phyloP scores from a whole-genome alignment of 192 early-diverging fungal genomes.

The Gonapodya prolifera region DNA sequence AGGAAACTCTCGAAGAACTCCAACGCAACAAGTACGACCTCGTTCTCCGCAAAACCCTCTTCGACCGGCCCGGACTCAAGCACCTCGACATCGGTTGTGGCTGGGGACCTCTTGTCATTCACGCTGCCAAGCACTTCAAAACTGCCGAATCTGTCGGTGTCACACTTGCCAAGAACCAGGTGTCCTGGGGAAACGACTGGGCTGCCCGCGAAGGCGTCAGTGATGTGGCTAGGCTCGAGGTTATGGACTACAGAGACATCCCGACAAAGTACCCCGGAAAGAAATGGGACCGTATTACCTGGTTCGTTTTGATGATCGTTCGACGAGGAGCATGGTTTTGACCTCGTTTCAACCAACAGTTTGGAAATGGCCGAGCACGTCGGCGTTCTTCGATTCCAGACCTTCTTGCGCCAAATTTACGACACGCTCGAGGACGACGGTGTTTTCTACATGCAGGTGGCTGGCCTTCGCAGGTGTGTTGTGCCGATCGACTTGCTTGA shows the following conservation, averaged over 20 bases:
- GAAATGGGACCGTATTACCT: slow-evolving; percentile 92
- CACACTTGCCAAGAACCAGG: slow-evolving; percentile 86
- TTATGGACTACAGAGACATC: slow-evolving; percentile 98
- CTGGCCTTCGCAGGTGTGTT: slow-evolving; percentile 77
- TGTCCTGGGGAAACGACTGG: slow-evolving; percentile 72
- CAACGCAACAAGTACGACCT: slow-evolving; percentile 93
- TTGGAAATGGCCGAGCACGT: slow-evolving; percentile 99
- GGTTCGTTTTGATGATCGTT: too few relatives aligned
- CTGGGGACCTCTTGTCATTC: slow-evolving; percentile 86
- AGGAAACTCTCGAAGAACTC: slow-evolving; percentile 83
- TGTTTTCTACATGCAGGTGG: slow-evolving; percentile 95
- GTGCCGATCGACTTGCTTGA: slow-evolving; percentile 69
- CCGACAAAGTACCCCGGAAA: slow-evolving; percentile 60
- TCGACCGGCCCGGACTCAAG: slow-evolving; percentile 72
- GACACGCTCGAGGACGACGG: slow-evolving; percentile 96
- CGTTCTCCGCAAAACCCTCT: slow-evolving; percentile 67
- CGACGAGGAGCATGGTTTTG: too few relatives aligned
- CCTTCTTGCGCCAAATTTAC: slow-evolving; percentile 17
- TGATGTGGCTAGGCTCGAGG: slow-evolving; percentile 62
- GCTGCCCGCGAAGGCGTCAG: slow-evolving; percentile 70
- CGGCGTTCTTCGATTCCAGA: slow-evolving; percentile 66
- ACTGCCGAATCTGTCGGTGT: slow-evolving; percentile 84
- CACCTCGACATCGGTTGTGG: slow-evolving; percentile 98
- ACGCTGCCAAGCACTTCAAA: slow-evolving; percentile 72
- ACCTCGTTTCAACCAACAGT: too few relatives aligned